These are phyloP conservation scores for Megacollybia platyphylla DNA, from an alignment of 1,284 basidiomycete species.

Conservation along the genomic window DNA sequence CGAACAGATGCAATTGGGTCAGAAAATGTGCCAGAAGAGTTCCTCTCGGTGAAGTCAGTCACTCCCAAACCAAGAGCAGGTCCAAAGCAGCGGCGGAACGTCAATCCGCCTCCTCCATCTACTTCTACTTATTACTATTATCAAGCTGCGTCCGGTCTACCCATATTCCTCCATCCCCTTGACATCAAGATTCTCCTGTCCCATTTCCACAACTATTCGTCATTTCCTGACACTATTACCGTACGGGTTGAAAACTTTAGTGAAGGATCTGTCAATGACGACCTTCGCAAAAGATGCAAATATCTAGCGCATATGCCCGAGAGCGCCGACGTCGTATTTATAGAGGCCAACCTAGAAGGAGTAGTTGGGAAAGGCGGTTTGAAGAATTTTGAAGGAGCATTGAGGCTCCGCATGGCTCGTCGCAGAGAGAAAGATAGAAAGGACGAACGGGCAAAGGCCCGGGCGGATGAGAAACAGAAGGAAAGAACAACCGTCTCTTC, in stretches of 20 bases:
- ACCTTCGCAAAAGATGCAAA: slow-evolving; percentile 88
- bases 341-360: slow-evolving; percentile 75
- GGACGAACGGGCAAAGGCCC: slow-evolving; percentile 70
- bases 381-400: slow-evolving; percentile 68
- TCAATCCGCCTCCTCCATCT: slow-evolving; percentile 73
- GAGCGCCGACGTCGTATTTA: slow-evolving; percentile 87
- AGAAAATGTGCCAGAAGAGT: slow-evolving; percentile 31
- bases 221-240: slow-evolving; percentile 76
- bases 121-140: slow-evolving; percentile 89
- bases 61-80: slow-evolving; percentile 11
- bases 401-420: slow-evolving; percentile 64
- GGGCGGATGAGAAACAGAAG: slow-evolving; percentile 71
- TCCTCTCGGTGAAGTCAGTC: slow-evolving; percentile 28
- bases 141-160: slow-evolving; percentile 85
- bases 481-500: slow-evolving; percentile 31
- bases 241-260: slow-evolving; percentile 72
- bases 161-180: slow-evolving; percentile 89
- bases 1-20: slow-evolving; percentile 16
- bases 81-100: slow-evolving; percentile 50
- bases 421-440: slow-evolving; percentile 69
- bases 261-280: slow-evolving; percentile 78
- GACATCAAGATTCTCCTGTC: slow-evolving; percentile 90
- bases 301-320: slow-evolving; percentile 90
- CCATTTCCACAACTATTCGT: slow-evolving; percentile 61
- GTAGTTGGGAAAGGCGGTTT: slow-evolving; percentile 67